Conservation (phyloP, 1,284 basidiomycete genomes). For the Mycena sp. region DNA sequence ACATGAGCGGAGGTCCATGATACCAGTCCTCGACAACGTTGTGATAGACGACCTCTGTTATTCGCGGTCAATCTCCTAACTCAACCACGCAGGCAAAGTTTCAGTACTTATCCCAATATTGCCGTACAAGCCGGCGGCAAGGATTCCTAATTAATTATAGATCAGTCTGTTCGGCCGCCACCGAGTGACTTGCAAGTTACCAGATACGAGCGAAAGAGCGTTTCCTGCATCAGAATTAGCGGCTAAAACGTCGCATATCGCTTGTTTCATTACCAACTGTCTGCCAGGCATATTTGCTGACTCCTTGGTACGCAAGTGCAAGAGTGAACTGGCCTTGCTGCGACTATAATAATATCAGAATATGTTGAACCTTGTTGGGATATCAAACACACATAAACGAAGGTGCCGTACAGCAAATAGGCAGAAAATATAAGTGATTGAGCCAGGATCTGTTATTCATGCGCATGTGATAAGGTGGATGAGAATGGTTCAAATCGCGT, state of each 20-base stretch:
- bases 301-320: conserved; percentile 67
- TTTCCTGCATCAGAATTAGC: conserved; percentile 47
- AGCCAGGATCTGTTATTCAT: conserved; percentile 50
- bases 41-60: conserved; percentile 55
- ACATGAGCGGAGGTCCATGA: conserved; percentile 62
- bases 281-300: conserved; percentile 56
- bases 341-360: conserved; percentile 45
- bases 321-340: conserved; percentile 70
- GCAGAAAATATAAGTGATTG: conserved; percentile 64
- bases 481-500: too few relatives aligned
- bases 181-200: too few relatives aligned
- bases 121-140: conserved; percentile 70
- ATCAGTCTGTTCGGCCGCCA: too few relatives aligned
- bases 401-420: conserved; percentile 68
- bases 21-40: conserved; percentile 62
- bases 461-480: too few relatives aligned
- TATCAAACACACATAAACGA: conserved; percentile 50
- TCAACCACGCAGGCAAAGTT: not conserved
- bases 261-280: conserved; percentile 40
- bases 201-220: conserved; percentile 57
- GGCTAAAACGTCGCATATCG: not conserved
- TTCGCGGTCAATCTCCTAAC: not conserved
- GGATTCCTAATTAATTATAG: conserved; percentile 47
- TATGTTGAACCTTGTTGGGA: too few relatives aligned
- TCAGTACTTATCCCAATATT: conserved; percentile 69